Conservation (phyloP, 306 rosid species). For the Datisca glomerata region DNA sequence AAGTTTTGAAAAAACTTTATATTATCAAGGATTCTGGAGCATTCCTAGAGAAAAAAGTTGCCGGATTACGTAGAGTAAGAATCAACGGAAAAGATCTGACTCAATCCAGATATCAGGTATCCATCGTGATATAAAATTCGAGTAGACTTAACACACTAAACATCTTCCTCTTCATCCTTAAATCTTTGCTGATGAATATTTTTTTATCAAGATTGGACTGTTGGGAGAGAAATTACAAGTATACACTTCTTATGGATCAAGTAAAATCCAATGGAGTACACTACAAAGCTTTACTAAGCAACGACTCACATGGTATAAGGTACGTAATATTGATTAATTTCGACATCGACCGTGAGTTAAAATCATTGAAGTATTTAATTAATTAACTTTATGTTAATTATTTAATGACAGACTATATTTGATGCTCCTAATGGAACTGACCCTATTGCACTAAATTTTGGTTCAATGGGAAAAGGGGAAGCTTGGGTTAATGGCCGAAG, state of each 20-base stretch:
- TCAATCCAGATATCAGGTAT: too few species aligned
- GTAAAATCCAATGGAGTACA: conserved; percentile 40
- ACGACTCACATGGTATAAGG: conserved; percentile 84
- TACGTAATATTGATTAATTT: conserved; percentile 11
- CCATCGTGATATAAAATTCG: too few species aligned
- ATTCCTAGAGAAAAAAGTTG: conserved; percentile 40
- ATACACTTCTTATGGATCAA: conserved; percentile 31
- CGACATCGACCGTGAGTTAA: too few species aligned
- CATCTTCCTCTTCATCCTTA: too few species aligned
- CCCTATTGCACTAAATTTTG: conserved; percentile 62
- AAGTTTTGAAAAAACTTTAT: too few species aligned
- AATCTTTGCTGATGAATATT: too few species aligned
- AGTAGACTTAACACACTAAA: too few species aligned
- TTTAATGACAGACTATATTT: conserved; percentile 43
- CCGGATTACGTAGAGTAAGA: conserved; percentile 38
- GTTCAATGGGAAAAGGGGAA: conserved; percentile 82
- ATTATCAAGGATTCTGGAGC: conserved; percentile 66
- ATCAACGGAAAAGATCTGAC: conserved; percentile 40
- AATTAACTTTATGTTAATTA: too few species aligned
- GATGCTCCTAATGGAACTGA: conserved; percentile 53
- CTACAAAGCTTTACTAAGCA: conserved; percentile 22
- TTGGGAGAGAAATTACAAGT: conserved; percentile 55
- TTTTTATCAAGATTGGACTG: conserved; percentile 50
- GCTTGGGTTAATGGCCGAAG: conserved; percentile 69
- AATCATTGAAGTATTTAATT: too few species aligned